These are phyloP conservation scores for Santalum album DNA, from an alignment of 164 flowering plant genomes.

Conservation along the genomic window DNA sequence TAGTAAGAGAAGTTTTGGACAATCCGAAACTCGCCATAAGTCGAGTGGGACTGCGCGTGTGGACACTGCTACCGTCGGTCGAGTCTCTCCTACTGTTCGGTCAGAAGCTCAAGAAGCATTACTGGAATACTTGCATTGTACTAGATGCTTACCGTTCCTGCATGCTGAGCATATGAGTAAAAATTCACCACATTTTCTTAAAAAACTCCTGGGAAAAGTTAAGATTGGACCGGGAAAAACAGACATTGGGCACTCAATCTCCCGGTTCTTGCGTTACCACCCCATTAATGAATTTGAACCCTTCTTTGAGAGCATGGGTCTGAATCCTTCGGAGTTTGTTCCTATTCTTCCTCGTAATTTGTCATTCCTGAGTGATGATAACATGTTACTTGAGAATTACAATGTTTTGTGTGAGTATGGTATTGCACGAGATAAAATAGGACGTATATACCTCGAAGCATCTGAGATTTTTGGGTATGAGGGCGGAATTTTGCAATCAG, in stretches of 20 bases:
- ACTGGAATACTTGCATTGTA: constrained; percentile 58
- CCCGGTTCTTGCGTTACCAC: constrained; percentile 53
- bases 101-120: constrained; percentile 47
- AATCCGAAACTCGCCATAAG: no score
- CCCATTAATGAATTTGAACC: constrained; percentile 88
- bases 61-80: neutral
- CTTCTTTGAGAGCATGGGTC: constrained; percentile 78
- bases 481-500: constrained; percentile 35
- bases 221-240: constrained; percentile 8
- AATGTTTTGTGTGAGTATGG: constrained; percentile 58
- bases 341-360: constrained; percentile 42
- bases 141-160: constrained; percentile 43
- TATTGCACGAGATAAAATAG: constrained; percentile 42
- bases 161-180: constrained; percentile 74
- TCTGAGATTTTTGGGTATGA: constrained; percentile 41
- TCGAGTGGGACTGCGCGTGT: no score
- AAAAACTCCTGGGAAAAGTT: constrained; percentile 29
- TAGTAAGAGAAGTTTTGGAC: no score
- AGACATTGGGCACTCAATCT: constrained; percentile 28
- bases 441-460: constrained; percentile 55
- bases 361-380: constrained; percentile 58
- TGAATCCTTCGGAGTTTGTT: constrained; percentile 35
- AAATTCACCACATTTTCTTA: constrained; percentile 52
- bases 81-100: neutral
- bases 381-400: constrained; percentile 46